Evolutionary conservation across 108 stramenopile genomes (phyloP).

Genomic region (Cyclotella cryptica): DNA sequence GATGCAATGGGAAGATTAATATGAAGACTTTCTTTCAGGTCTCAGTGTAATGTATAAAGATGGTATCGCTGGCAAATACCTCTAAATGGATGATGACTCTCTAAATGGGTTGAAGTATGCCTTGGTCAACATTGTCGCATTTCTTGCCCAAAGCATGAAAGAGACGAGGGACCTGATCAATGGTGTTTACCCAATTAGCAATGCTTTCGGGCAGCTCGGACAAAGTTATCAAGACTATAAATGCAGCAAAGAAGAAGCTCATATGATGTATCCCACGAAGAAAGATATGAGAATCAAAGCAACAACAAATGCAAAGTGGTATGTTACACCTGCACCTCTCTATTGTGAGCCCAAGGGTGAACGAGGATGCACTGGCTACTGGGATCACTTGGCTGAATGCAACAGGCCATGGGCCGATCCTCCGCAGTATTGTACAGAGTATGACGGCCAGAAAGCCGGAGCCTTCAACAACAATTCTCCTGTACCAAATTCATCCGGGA

Average conservation of each 20-base stretch:
- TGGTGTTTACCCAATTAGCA: constrained; percentile 28
- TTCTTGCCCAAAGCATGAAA: constrained; percentile 38
- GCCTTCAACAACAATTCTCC: not conserved
- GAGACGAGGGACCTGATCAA: constrained; percentile 34
- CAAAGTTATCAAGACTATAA: constrained; percentile 27
- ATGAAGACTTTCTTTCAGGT: no score
- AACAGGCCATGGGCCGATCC: constrained; percentile 29
- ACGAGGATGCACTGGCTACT: constrained; percentile 21
- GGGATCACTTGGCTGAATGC: constrained; percentile 25
- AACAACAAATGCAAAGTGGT: constrained; percentile 36
- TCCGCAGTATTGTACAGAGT: constrained; percentile 20
- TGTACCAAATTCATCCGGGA: constrained; percentile 8
- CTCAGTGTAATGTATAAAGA: no score
- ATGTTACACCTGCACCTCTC: constrained; percentile 42
- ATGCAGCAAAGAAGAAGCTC: constrained; percentile 27
- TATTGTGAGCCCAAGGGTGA: constrained; percentile 36
- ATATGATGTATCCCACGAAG: constrained; percentile 38
- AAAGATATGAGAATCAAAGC: constrained; percentile 37
- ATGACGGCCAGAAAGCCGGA: constrained; percentile 33
- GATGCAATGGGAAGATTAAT: no score
- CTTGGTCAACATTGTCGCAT: constrained; percentile 1
- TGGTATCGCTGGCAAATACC: no score
- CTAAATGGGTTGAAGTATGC: constrained; percentile 7
- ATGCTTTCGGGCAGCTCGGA: constrained; percentile 46
- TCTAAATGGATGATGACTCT: not conserved